Evolutionary conservation across 768 basidiomycete species (phyloP), one percentile per base, ranked within the genome.

Genomic region (Infundibulicybe gibba): DNA sequence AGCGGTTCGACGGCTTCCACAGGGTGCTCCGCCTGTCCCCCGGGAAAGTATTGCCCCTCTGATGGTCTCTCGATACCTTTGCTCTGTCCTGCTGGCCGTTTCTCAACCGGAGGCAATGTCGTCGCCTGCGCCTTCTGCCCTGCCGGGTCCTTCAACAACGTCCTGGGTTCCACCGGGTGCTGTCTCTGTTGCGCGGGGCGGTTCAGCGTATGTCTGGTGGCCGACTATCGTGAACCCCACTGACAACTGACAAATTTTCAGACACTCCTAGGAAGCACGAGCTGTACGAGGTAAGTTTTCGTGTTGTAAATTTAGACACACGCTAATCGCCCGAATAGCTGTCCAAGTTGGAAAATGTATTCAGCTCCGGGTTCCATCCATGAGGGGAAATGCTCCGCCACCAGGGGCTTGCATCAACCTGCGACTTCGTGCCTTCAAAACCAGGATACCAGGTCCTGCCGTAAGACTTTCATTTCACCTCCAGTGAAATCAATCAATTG

Each of bases 111-210:
- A 5, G 8, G 55, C 2, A 11, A 19, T 13, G n/a, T n/a, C n/a
- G n/a, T n/a, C n/a, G n/a, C 52, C 6, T 65, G 63, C 41, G 25
- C 47, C 2, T 40, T 13, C 35, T 65, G 63, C 43, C 30, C 57
- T 13, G 50, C 57, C 9, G 63, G 61, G 8, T 50, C 49, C 13
- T 63, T 63, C 44, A 61, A 61, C 49, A 55, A 50, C 34, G 52
- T 59, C n/a, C 57, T 57, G 16, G 57, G 53, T 6, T 54, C 61
- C 3, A 59, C 59, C 10, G 45, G 50, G 6, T 62, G 62, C 45
- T 65, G 63, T 41, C 16, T 45, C 14, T 63, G 61, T 40, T 55
- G 59, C 14, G 59, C 61, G 9, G 61, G 61, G 32, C 61, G 55
- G 51, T 63, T 55, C 41, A 60, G 59, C 43, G 63, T 58, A 31